Percentiles rank a stretch among this genome's conserved stretches.
Conservation (phyloP, 176 grass and related monocot species). For the Ananas comosus region DNA sequence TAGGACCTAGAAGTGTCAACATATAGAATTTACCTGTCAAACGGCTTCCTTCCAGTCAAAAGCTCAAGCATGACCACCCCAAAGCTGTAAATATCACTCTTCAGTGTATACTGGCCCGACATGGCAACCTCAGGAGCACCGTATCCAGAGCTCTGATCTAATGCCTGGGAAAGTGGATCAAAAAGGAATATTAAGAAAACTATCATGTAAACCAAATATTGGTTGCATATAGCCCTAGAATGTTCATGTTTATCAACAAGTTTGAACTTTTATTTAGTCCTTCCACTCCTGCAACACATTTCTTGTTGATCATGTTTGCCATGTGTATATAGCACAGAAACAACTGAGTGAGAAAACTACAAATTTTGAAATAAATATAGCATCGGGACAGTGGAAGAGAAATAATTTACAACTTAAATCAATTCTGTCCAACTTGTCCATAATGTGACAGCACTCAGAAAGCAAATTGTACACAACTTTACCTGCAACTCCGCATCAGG, state of each 20-base stretch:
- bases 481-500: slow-evolving; percentile 80
- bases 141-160: slow-evolving; percentile 57
- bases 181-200: background rate
- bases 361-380: no score
- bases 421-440: background rate
- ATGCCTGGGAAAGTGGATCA: slow-evolving; percentile 31
- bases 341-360: no score
- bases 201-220: no score
- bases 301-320: no score
- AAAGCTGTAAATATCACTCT: slow-evolving; percentile 94
- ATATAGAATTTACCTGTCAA: slow-evolving; percentile 46
- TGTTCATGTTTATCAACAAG: no score
- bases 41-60: slow-evolving; percentile 75
- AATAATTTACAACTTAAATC: background rate
- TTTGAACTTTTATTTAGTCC: no score
- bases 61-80: slow-evolving; percentile 97
- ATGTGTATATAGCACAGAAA: no score
- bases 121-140: slow-evolving; percentile 75
- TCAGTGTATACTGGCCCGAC: slow-evolving; percentile 75
- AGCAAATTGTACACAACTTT: background rate
- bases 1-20: background rate
- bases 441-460: background rate
- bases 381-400: background rate
- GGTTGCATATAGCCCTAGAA: no score
- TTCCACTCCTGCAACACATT: no score